Evolutionary conservation across 2,329 filamentous ascomycete species (phyloP), one percentile per base, ranked within the genome.

Genomic region (Claviceps digitariae): DNA sequence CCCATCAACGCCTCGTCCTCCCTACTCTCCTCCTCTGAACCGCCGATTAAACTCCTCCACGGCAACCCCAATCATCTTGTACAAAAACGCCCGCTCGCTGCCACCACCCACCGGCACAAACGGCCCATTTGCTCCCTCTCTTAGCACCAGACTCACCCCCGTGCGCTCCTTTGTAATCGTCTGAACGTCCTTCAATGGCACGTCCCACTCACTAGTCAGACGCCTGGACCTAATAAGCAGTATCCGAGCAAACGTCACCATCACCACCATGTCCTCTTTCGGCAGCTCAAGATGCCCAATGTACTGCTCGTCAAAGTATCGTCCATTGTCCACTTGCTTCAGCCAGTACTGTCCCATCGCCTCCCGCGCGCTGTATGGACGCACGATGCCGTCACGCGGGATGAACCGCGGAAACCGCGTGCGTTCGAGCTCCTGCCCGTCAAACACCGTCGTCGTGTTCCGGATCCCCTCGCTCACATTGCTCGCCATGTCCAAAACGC

Each of bases 371-470:
- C 84, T 90, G 74, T 95, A 98, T 0, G 93, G 90, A 3, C 91
- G 85, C 36, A 98, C 90, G 56, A 98, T 87, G 43, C 93, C 93
- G 66, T 98, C 91, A 44, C 84, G 81, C 17, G 89, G 87, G 56
- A 98, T 89, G 72, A 95, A 96, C 20, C 93, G 86, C 6, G 90
- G 87, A 51, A 95, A 79, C n/a, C 93, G 87, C 25, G 95, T 90
- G 49, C 93, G 89, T 62, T 98, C 94, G 7, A 98, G 83, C 51
- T 94, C 93, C 55, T 91, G 86, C 27, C 87, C 87, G 64, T 98
- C 93, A 67, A 98, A 98, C 21, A 98, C 93, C 0, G 93, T 98
- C 1, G 94, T 98, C 0, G 93, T 98, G 71, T 98, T 98, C 63
- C 93, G 90, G 53, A 98, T 95, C 51, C 93, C 93, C 71, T 98